These are phyloP conservation scores for Casuarina cunninghamiana DNA, from an alignment of 306 rosid genomes.

Conservation along the genomic window DNA sequence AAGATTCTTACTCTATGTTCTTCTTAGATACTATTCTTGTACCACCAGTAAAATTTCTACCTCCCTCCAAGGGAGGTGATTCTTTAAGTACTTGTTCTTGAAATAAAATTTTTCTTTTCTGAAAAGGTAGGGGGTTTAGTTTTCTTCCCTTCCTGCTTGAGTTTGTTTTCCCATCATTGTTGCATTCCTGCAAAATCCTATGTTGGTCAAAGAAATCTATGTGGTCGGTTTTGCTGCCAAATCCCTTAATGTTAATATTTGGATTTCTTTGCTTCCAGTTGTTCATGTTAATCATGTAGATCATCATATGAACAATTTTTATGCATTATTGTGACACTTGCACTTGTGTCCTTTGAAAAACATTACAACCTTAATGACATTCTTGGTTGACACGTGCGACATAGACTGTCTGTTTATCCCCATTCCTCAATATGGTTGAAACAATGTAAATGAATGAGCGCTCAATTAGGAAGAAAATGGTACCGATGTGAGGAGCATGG, in stretches of 20 bases:
- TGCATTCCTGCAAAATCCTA: background rate
- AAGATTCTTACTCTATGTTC: slow-evolving; percentile 71
- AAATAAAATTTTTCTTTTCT: slow-evolving; percentile 1
- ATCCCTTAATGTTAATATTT: background rate
- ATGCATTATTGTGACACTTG: background rate
- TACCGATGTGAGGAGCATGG: background rate
- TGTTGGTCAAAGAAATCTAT: background rate
- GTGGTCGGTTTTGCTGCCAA: background rate
- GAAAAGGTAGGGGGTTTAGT: background rate
- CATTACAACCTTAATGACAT: background rate
- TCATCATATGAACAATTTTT: background rate
- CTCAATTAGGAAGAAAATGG: slow-evolving; percentile 9
- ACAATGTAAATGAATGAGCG: background rate
- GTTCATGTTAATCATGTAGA: background rate
- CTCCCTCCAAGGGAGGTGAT: slow-evolving; percentile 82
- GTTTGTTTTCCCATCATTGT: background rate
- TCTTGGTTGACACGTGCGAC: background rate
- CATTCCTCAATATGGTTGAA: background rate
- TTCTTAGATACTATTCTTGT: slow-evolving; percentile 83
- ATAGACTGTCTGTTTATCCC: background rate
- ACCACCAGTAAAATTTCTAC: slow-evolving; percentile 90
- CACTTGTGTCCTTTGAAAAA: background rate
- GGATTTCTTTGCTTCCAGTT: background rate
- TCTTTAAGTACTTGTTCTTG: slow-evolving; percentile 47
- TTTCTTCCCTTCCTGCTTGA: background rate